Evolutionary conservation across 495 filamentous ascomycete species (phyloP), one percentile per base, ranked within the genome.

Genomic region (Penicillium goetzii): DNA sequence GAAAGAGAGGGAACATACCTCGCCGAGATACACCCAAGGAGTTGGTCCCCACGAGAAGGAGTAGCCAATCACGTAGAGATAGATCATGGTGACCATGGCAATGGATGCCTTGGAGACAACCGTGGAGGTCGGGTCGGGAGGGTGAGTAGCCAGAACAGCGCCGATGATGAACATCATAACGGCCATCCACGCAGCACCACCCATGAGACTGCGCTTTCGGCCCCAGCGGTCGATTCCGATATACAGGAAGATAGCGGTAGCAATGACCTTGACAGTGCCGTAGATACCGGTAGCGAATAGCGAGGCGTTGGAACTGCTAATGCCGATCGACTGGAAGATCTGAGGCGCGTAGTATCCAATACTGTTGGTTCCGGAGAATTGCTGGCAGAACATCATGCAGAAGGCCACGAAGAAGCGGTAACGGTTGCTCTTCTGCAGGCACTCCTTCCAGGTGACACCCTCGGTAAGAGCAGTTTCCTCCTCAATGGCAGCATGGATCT

Each of bases 121-220:
- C 9, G 61, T 67, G 0, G 66, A 45, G 2, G 70, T 55, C 0
- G 70, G 25, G n/a, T 76, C 59, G 2, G 80, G 80, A 0, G 81
- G 81, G 49, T 84, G 55, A 8, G 75, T 78, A 7, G 72, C 76
- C 50, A 81, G 58, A 15, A 93, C 90, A 33, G 92, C 81, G n/a
- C 90, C 90, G 62, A 93, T 88, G 68, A 92, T 90, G 69, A 90
- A 88, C 86, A 92, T 92, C 72, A 84, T 83, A 12, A 82, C 69
- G 8, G 81, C 84, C 79, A 89, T 89, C 38, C 85, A 89, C 40
- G 88, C 81, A 4, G 83, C 86, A 19, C 90, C 92, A 73, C 84
- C 88, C 59, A 92, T 80, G 40, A 95, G 78, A 64, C 85, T 86
- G 34, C 84, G 80, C 38, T 87, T 84, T 4, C 90, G 83, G 10